Evolutionary conservation across 2,329 filamentous ascomycete genomes (phyloP), one percentile per base, ranked within the genome.

Genomic region (Fusarium udum): DNA sequence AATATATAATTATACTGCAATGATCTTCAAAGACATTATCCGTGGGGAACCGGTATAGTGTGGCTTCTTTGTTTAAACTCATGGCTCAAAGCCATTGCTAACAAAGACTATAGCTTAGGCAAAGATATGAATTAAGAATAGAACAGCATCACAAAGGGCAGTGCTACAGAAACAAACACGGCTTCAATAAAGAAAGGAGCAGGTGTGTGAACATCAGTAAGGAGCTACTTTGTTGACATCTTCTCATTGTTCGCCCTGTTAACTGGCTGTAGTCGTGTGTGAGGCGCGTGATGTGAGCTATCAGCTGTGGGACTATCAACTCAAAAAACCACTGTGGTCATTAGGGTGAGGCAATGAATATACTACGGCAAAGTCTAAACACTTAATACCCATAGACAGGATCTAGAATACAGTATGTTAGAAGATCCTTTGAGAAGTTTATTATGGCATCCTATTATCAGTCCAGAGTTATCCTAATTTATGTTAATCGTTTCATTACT

Each of bases 1-100:
- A 2, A 4, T 34, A 24, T 0, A 5, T 2, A 0, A 18, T 14
- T 7, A 7, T 20, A 32, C 15, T 10, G 0, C 3, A n/a, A 14
- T 24, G 4, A 0, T 18, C 16, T 34, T 10, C 2, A 18, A 14
- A 14, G 22, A 14, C 6, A 20, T 3, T 4, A 26, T 26, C 26
- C 26, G 26, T 26, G 26, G 26, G 26, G 4, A 26, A 26, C 26
- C 26, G 6, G 26, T 26, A 26, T 26, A 26, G 4, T 26, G 26
- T 26, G 26, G 26, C 6, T 26, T 6, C 6, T 26, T 4, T 18
- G 22, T 14, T 14, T 0, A 20, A 10, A 7, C 7, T 24, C 5
- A 2, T 7, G 5, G 2, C 15, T 24, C 6, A 14, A 32, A 24
- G 48, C 13, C 3, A 4, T 3, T 1, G 10, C 14, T 3, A 9